Evolutionary conservation across 331 rosid species (phyloP), one percentile per base, ranked within the genome.

Genomic region (Dryas integrifolia): DNA sequence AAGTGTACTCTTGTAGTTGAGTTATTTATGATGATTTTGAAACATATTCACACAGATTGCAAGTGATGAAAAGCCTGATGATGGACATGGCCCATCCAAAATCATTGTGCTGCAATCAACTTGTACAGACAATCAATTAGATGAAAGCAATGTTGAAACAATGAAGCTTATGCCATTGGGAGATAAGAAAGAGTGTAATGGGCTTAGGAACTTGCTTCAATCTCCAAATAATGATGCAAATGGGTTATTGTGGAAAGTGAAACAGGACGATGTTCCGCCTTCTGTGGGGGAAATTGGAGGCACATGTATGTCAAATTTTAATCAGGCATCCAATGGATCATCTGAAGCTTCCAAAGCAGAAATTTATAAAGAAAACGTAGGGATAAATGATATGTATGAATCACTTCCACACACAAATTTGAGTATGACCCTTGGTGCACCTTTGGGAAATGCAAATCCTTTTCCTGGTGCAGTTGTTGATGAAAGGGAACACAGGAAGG

Each of bases 361-460:
- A 64, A 76, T 63, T 53, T 74, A 70, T 73, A 91, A 82, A 80
- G 84, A 83, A 76, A 86, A 84, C 39, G 67, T 64, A 5, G 86
- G 86, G 74, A 74, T 83, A 67, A 87, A 79, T 80, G 86, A 84
- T 84, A 67, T 79, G 67, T 89, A 84, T 84, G 95, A 94, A 65
- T 78, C 96, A n/a, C 79, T 88, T 58, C 84, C 91, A 6, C 96
- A 82, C 10, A 90, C 95, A 78, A 92, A 86, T 79, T 83, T 90
- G 90, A 88, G 86, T 65, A 89, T 87, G 92, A 75, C 92, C 59
- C 64, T 91, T 67, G 89, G 96, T 61, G 67, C 83, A 61, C 86
- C 95, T 65, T 74, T 82, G 67, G 91, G 82, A 82, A 84, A 82
- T 77, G 81, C 84, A 43, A 82, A 73, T 81, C 79, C 92, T 65